phyloP scores from a whole-genome alignment of 106 monocot species.

The Platanthera guangdongensis region DNA sequence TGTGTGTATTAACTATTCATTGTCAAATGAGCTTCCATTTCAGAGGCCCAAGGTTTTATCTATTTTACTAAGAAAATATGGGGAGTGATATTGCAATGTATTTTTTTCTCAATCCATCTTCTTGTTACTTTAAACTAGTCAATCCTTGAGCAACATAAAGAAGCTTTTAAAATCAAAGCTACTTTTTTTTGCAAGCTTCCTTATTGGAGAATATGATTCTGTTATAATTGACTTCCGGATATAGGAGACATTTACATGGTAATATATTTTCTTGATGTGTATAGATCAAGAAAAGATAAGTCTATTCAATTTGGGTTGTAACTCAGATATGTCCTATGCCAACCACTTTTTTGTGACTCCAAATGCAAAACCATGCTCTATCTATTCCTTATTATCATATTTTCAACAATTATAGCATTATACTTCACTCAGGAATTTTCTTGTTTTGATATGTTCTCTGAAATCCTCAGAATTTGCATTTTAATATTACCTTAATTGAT shows the following conservation, averaged over 20 bases:
- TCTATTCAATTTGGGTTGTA: neutral
- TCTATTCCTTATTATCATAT: neutral
- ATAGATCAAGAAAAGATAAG: neutral
- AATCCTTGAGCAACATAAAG: neutral
- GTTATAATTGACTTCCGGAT: neutral
- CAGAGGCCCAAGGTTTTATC: neutral
- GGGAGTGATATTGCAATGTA: neutral
- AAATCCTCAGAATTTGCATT: neutral
- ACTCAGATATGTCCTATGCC: neutral
- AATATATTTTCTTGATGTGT: neutral
- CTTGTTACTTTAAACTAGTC: neutral
- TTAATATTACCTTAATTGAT: neutral
- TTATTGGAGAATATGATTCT: neutral
- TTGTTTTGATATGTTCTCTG: neutral
- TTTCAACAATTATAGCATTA: neutral
- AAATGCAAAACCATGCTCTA: neutral
- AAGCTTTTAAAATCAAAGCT: slow-evolving; percentile 1
- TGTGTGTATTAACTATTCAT: neutral
- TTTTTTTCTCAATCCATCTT: neutral
- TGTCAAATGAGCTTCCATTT: neutral
- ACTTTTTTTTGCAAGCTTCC: neutral
- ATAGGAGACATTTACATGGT: neutral
- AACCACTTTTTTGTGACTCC: neutral
- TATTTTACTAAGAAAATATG: neutral
- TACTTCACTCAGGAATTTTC: neutral